Conservation (phyloP, 1,139 yeast species). For the Schwanniomyces etchellsii region DNA sequence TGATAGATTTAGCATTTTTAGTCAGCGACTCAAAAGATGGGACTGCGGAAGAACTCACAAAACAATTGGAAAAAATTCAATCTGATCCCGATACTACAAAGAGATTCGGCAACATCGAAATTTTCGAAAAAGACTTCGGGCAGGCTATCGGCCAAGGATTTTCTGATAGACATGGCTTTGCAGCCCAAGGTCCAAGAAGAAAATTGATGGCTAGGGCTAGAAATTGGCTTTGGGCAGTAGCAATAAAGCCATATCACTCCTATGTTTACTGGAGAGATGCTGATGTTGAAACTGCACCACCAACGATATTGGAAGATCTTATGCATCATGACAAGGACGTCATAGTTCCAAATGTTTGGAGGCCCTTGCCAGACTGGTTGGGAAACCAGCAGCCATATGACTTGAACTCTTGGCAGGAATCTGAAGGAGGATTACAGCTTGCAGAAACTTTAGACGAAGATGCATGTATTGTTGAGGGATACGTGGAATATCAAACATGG, state of each 20-base stretch:
- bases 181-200: constrained; percentile 51
- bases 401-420: constrained; percentile 86
- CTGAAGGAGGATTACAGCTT: constrained; percentile 74
- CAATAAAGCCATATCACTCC: constrained; percentile 47
- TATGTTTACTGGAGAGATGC: constrained; percentile 55
- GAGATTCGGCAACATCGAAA: constrained; percentile 53
- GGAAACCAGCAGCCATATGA: constrained; percentile 90
- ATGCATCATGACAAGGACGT: constrained; percentile 52
- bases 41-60: constrained; percentile 45
- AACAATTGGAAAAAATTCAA: constrained; percentile 40
- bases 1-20: constrained; percentile 53
- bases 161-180: constrained; percentile 49
- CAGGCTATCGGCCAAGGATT: constrained; percentile 49
- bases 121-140: constrained; percentile 49
- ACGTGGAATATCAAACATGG: constrained; percentile 91
- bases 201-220: constrained; percentile 52
- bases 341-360: constrained; percentile 83
- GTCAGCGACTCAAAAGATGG: constrained; percentile 56
- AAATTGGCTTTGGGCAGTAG: constrained; percentile 49
- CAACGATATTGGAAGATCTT: constrained; percentile 46
- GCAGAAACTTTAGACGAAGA: constrained; percentile 78
- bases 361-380: constrained; percentile 86
- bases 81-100: constrained; percentile 31
- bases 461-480: constrained; percentile 88
- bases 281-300: constrained; percentile 49